A percentile compares a stretch with the other conserved stretches of the same genome.
phyloP scores from a whole-genome alignment of 345 rosid species.

The Eucalyptus regnans region DNA sequence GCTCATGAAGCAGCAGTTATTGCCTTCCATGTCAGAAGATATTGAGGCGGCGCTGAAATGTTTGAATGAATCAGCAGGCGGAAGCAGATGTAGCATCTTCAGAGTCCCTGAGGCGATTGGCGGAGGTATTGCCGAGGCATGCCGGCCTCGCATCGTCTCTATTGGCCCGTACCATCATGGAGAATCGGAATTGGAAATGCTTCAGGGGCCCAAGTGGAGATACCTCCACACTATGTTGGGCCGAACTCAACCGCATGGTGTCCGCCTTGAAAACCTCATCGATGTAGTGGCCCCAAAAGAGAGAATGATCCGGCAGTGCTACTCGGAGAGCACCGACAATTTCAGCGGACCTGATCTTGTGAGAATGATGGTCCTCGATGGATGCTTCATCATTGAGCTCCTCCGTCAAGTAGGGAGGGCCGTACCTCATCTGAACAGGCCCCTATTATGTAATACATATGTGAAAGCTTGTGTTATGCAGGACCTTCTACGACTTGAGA shows the following conservation, averaged over 20 bases:
- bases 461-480: accelerated
- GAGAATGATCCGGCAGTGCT: not conserved
- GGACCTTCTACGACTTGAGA: too few relatives aligned
- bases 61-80: too few relatives aligned
- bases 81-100: too few relatives aligned
- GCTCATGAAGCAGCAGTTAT: not conserved
- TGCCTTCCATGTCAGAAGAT: not conserved
- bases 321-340: not conserved
- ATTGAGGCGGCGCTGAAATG: too few relatives aligned
- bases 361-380: not conserved
- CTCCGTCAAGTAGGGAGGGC: not conserved
- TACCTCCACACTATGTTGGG: too few relatives aligned
- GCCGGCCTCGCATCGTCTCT: too few relatives aligned
- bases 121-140: too few relatives aligned
- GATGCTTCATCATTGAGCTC: not conserved
- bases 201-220: too few relatives aligned
- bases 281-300: not conserved
- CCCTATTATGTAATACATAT: accelerated
- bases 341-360: not conserved
- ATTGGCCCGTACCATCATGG: too few relatives aligned
- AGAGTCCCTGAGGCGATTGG: too few relatives aligned
- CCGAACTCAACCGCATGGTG: not conserved
- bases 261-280: not conserved
- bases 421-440: too few relatives aligned
- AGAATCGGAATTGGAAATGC: too few relatives aligned